Conservation (phyloP, 2,329 filamentous ascomycete genomes). For the Fusarium solani-melongenae region DNA sequence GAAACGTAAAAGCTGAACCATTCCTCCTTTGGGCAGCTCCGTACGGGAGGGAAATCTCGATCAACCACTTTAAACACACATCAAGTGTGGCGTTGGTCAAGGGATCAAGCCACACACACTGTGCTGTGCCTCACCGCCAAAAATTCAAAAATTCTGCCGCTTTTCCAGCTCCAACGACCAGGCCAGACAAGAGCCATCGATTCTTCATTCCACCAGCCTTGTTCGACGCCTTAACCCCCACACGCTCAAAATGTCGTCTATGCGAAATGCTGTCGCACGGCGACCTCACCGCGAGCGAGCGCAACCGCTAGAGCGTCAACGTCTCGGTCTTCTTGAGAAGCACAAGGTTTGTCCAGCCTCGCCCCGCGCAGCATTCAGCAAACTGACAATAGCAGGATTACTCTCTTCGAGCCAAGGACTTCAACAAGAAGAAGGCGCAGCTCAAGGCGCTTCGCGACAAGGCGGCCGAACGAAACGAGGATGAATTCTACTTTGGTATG, state of each 20-base stretch:
- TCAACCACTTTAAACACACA: constrained; percentile 13
- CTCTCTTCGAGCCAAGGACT: constrained; percentile 72
- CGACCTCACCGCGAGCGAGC: constrained; percentile 91
- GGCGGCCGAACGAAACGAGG: constrained; percentile 73
- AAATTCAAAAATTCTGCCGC: constrained; percentile 53
- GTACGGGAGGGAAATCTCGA: neutral
- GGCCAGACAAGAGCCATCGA: neutral
- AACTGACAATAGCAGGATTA: constrained; percentile 63
- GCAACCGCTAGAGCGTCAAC: constrained; percentile 83
- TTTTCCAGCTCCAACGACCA: constrained; percentile 6
- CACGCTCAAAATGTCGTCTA: constrained; percentile 61
- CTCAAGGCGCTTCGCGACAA: constrained; percentile 71
- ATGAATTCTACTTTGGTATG: constrained; percentile 81
- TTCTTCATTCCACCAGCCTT: constrained; percentile 17
- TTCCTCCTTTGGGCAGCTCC: neutral
- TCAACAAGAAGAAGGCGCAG: constrained; percentile 72
- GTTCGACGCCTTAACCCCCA: neutral
- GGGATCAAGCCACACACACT: constrained; percentile 27
- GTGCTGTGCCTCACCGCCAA: constrained; percentile 48
- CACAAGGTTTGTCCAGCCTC: constrained; percentile 72
- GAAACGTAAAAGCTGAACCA: neutral
- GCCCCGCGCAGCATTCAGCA: constrained; percentile 10
- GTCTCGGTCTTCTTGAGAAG: constrained; percentile 94
- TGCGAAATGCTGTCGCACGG: constrained; percentile 76
- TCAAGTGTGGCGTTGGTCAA: constrained; percentile 18